Evolutionary conservation across 2,329 filamentous ascomycete species (phyloP).

Genomic region (Teratosphaeria zuluensis): DNA sequence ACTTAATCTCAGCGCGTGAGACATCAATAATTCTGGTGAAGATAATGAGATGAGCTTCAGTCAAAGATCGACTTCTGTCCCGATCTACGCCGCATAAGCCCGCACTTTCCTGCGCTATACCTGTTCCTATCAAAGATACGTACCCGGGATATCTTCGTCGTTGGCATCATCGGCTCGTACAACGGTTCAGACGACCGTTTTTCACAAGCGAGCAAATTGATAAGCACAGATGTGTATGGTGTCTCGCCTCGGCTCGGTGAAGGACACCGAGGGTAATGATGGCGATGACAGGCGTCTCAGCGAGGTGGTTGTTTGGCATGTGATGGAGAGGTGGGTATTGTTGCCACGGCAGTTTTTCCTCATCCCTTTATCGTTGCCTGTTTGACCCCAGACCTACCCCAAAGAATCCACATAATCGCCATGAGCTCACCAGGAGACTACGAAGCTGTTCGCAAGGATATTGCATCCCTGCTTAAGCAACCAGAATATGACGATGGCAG

Average conservation of each 20-base stretch:
- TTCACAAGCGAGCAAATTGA: not conserved
- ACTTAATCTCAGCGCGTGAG: not conserved
- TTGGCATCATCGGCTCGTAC: not conserved
- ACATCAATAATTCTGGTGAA: not conserved
- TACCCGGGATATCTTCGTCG: not conserved
- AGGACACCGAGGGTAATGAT: not conserved
- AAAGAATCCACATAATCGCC: not conserved
- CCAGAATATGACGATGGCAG: slow-evolving; percentile 57
- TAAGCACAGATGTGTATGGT: not conserved
- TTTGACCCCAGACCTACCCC: not conserved
- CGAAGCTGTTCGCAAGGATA: slow-evolving; percentile 13
- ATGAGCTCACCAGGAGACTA: slow-evolving; percentile 13
- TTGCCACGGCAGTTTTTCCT: not conserved
- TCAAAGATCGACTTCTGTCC: not conserved
- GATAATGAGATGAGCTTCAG: not conserved
- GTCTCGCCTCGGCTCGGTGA: not conserved
- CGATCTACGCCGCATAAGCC: not conserved
- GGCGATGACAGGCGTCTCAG: not conserved
- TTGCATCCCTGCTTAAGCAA: slow-evolving; percentile 26
- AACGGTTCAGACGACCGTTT: not conserved
- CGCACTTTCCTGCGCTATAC: not conserved
- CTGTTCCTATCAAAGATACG: not conserved
- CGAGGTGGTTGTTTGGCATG: not conserved
- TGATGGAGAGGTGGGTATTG: not conserved
- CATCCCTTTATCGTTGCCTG: not conserved